Base-by-base conservation (phyloP, 352 stramenopile species). In the Globisporangium okanoganense region DNA sequence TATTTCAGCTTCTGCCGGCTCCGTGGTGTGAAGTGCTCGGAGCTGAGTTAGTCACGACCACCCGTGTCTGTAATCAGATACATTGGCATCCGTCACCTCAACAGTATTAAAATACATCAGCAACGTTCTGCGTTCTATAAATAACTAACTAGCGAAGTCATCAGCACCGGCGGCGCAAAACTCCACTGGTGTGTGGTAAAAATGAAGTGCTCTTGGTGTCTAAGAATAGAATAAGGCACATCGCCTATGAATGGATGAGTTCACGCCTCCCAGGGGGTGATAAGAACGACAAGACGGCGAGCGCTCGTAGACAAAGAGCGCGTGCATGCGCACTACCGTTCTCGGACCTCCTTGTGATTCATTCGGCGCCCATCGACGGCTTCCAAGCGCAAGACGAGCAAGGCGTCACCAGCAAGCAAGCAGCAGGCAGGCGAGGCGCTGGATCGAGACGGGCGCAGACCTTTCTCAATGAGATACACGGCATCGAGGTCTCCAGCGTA, bases 391-490 rank as follows among this genome's bases (percentile, higher is more conserved):
- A 33, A 33, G n/a, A 12, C 14, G 35, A 40, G 31, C 31, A 41
- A 43, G 36, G 25, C 25, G 16, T 24, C 16, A 55, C 16, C 7
- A 24, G 14, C 14, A 36, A 54, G 27, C 18, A 16, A 16, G 14
- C n/a, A 14, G 2, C 29, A 54, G 47, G 47, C 9, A 53, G 24
- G 27, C 25, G 16, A 9, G 33, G 5, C 29, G 29, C 29, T 33
- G 29, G 29, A 33, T 33, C 29, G 29, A 33, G 29, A 33, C 3
- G 6, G 29, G 29, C 29, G 29, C 29, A 33, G 29, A 33, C 35
- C 29, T 33, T 56, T 59, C 53, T 61, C 54, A 44, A 61, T 61
- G 54, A 61, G 40, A 61, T 61, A 61, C 40, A 51, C 27, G 18
- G 20, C 27, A 38, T 12, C 40, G 13, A n/a, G 25, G 54, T 36